Percentiles rank a stretch among this genome's conserved stretches.
These are phyloP conservation scores for Metarhizium robertsii DNA, from an alignment of 2,329 filamentous ascomycete genomes.

Conservation along the genomic window DNA sequence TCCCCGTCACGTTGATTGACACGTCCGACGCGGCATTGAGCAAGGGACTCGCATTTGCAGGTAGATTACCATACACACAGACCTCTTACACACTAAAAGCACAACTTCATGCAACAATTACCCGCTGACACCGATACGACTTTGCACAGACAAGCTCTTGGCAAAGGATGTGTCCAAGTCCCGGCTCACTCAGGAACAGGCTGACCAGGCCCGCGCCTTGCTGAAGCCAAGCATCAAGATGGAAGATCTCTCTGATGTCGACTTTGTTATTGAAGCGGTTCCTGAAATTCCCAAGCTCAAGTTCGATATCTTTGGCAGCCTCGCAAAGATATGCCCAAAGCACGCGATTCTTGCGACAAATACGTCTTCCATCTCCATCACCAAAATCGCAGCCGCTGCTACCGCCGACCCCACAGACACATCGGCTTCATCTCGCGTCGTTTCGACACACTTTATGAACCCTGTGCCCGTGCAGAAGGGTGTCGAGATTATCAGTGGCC, in stretches of 20 bases:
- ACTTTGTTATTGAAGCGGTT: slow-evolving; percentile 97
- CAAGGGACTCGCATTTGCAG: slow-evolving; percentile 83
- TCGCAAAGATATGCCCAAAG: slow-evolving; percentile 71
- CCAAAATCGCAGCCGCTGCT: slow-evolving; percentile 84
- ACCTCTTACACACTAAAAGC: not conserved
- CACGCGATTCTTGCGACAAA: slow-evolving; percentile 94
- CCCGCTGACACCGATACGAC: not conserved
- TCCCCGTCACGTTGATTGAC: slow-evolving; percentile 83
- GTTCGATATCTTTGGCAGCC: slow-evolving; percentile 71
- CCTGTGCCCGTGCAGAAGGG: slow-evolving; percentile 94
- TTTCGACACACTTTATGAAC: slow-evolving; percentile 99
- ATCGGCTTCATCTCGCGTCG: slow-evolving; percentile 73
- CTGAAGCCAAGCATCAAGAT: slow-evolving; percentile 64
- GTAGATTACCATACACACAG: slow-evolving; percentile 29
- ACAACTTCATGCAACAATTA: not conserved
- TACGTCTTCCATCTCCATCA: slow-evolving; percentile 98
- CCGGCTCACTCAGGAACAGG: slow-evolving; percentile 72
- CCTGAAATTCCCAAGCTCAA: slow-evolving; percentile 88
- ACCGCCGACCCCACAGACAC: slow-evolving; percentile 70
- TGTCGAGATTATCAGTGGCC: slow-evolving; percentile 90
- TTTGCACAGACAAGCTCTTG: slow-evolving; percentile 68
- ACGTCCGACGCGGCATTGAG: slow-evolving; percentile 74
- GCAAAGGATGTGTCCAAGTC: slow-evolving; percentile 88
- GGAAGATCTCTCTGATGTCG: slow-evolving; percentile 69
- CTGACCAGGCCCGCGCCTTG: slow-evolving; percentile 61